phyloP scores from a whole-genome alignment of 75 land plant species.

The Pseudotsuga menziesii region DNA sequence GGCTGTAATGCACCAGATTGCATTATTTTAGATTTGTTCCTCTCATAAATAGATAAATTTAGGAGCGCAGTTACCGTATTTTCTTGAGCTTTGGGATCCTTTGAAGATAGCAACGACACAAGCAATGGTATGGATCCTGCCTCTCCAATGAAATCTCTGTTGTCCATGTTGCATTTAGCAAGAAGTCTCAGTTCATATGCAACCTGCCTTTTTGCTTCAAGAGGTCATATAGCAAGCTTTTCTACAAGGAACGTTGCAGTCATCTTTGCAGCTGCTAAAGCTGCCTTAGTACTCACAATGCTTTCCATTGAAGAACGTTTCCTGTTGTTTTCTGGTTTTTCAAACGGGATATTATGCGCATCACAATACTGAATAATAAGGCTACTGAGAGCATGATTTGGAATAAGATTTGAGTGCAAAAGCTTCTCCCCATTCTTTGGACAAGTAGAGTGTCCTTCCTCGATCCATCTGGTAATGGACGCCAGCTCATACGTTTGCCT shows the following conservation, averaged over 20 bases:
- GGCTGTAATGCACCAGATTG: too few relatives aligned
- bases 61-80: too few relatives aligned
- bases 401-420: conserved; percentile 41
- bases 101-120: too few relatives aligned
- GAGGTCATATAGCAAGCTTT: conserved; percentile 47
- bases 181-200: conserved; percentile 65
- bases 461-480: conserved; percentile 61
- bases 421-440: conserved; percentile 65
- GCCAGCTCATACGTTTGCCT: conserved; percentile 69
- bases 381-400: conserved; percentile 60
- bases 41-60: too few relatives aligned
- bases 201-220: conserved; percentile 40
- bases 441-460: conserved; percentile 61
- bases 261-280: conserved; percentile 47
- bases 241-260: conserved; percentile 53
- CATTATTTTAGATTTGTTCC: too few relatives aligned
- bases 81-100: too few relatives aligned
- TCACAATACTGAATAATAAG: conserved; percentile 62
- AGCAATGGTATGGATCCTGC: too few relatives aligned
- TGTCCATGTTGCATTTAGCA: conserved; percentile 36
- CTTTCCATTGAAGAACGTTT: conserved; percentile 19
- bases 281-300: conserved; percentile 37
- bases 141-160: too few relatives aligned
- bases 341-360: conserved; percentile 42
- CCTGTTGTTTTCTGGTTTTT: conserved; percentile 20